These are phyloP conservation scores for Solanum bulbocastanum DNA, from an alignment of 257 asterid genomes.

Conservation along the genomic window DNA sequence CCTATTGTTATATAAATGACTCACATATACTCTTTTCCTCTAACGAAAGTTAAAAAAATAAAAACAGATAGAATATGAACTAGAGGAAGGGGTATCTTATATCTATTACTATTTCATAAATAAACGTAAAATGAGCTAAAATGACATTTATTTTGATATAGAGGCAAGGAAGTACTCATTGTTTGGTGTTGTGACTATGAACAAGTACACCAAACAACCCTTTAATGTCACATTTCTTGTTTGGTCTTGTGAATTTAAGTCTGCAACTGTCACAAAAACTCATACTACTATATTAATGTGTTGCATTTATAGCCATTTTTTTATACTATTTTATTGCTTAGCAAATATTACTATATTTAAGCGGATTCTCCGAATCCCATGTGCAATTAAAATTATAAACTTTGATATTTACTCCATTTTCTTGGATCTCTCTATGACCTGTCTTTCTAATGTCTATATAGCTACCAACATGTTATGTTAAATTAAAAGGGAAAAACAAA, in stretches of 20 bases:
- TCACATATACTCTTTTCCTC: too few species aligned
- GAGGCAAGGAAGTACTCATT: too few species aligned
- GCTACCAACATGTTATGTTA: background rate
- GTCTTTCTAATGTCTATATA: background rate
- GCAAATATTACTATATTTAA: background rate
- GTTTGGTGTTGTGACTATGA: too few species aligned
- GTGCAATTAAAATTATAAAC: background rate
- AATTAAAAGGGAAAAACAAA: background rate
- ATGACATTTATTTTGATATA: too few species aligned
- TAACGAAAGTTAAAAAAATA: too few species aligned
- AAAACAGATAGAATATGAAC: too few species aligned
- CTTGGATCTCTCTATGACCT: conserved; percentile 5
- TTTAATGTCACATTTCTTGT: background rate
- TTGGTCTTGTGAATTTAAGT: background rate
- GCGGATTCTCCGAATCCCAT: conserved; percentile 29
- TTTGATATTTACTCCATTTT: conserved; percentile 27
- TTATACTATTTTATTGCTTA: background rate
- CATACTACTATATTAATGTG: background rate
- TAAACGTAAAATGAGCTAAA: too few species aligned
- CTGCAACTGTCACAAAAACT: background rate
- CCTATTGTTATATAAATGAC: too few species aligned
- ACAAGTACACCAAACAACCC: background rate
- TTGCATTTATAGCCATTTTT: conserved; percentile 27
- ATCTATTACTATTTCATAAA: too few species aligned
- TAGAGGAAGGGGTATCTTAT: too few species aligned